Evolutionary conservation across 331 rosid species (phyloP).

Genomic region (Prunus yedoensis): DNA sequence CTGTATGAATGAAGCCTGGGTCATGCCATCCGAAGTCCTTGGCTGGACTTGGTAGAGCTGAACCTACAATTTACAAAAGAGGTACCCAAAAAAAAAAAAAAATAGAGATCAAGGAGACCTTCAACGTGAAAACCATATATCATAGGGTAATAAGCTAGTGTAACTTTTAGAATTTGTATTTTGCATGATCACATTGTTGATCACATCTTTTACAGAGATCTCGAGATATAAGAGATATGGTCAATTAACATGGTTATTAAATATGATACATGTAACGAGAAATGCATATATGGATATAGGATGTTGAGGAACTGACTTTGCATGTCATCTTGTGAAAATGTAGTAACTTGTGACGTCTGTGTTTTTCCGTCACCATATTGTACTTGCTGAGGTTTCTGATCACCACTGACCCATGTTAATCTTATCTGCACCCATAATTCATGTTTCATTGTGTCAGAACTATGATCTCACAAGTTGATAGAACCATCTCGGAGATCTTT

Average conservation of each 20-base stretch:
- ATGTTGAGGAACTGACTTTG: conserved; percentile 54
- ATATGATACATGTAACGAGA: neutral
- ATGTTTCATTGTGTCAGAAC: too few relatives aligned
- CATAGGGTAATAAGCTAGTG: too few relatives aligned
- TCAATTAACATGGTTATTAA: neutral
- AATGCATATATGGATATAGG: neutral
- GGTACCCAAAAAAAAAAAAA: neutral
- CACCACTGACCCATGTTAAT: conserved; percentile 91
- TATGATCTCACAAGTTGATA: too few relatives aligned
- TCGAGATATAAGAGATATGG: too few relatives aligned
- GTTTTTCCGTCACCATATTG: conserved; percentile 56
- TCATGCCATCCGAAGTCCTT: conserved; percentile 97
- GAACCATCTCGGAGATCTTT: too few relatives aligned
- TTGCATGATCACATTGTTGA: too few relatives aligned
- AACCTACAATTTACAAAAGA: conserved; percentile 25
- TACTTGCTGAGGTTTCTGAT: conserved; percentile 56
- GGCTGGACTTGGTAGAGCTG: conserved; percentile 62
- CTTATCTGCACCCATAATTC: conserved; percentile 53
- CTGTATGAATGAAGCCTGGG: conserved; percentile 86
- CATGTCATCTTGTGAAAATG: conserved; percentile 74
- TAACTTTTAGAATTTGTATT: too few relatives aligned
- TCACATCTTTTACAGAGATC: neutral
- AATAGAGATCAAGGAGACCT: neutral
- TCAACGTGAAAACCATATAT: neutral
- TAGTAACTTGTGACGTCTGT: conserved; percentile 51